Percentiles rank a stretch among this genome's conserved stretches.
Conservation (phyloP, 257 asterid species). For the Cinchona pubescens region DNA sequence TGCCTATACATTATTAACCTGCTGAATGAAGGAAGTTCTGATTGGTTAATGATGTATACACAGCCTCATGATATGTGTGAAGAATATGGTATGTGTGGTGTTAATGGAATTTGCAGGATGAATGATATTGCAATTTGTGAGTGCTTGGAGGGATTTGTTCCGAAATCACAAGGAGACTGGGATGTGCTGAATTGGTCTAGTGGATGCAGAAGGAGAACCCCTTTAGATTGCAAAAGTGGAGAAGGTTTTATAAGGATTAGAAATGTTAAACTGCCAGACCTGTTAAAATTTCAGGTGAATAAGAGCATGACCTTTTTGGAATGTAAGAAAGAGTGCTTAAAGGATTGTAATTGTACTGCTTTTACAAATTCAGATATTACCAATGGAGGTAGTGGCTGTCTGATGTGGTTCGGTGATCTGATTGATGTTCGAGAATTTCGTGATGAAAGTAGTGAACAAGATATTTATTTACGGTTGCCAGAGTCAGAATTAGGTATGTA, state of each 20-base stretch:
- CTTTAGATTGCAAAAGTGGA: slow-evolving; percentile 9
- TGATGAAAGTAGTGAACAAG: slow-evolving; percentile 6
- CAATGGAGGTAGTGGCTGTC: slow-evolving; percentile 20
- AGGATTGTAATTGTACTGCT: slow-evolving; percentile 26
- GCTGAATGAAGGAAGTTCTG: slow-evolving; percentile 6
- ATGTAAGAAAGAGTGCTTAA: slow-evolving; percentile 23
- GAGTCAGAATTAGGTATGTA: slow-evolving; percentile 28
- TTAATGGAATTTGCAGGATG: slow-evolving; percentile 19
- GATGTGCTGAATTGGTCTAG: slow-evolving; percentile 17
- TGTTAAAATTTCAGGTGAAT: slow-evolving; percentile 6
- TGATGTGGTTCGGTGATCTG: slow-evolving; percentile 25
- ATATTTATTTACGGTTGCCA: slow-evolving; percentile 18
- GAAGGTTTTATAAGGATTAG: slow-evolving; percentile 15
- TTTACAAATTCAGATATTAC: slow-evolving; percentile 18
- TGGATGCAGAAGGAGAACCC: slow-evolving; percentile 21
- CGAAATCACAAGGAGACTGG: slow-evolving; percentile 21
- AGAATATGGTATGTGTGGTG: slow-evolving; percentile 23
- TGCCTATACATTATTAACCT: too few species aligned
- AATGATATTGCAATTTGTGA: slow-evolving; percentile 14
- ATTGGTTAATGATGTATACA: slow-evolving; percentile 9
- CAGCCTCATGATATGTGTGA: slow-evolving; percentile 18
- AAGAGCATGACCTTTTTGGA: slow-evolving; percentile 15
- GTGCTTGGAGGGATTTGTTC: slow-evolving; percentile 25
- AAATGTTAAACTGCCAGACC: slow-evolving; percentile 28
- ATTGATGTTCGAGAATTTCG: slow-evolving; percentile 17